Evolutionary conservation across 257 asterid genomes (phyloP).

Genomic region (Henckelia pumila): DNA sequence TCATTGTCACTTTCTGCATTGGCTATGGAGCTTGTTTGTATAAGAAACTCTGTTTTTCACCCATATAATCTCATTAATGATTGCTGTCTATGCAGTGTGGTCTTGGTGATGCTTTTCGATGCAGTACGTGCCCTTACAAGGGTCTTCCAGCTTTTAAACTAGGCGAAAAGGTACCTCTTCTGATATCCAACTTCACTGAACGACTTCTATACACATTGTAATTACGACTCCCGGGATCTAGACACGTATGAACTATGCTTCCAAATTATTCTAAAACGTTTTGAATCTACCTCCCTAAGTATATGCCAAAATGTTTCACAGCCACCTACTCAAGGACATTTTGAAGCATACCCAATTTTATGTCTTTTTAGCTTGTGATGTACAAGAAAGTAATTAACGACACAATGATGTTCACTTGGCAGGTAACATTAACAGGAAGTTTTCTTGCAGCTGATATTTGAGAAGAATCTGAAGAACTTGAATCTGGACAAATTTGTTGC

Average conservation of each 20-base stretch:
- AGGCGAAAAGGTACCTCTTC: constrained; percentile 72
- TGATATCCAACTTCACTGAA: neutral
- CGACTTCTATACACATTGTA: neutral
- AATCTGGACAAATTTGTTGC: neutral
- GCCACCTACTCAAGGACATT: no score
- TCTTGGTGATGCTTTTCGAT: constrained; percentile 95
- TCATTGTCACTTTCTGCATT: neutral
- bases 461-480: constrained; percentile 17
- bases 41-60: neutral
- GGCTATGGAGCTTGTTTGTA: neutral
- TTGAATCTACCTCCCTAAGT: neutral
- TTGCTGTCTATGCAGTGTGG: constrained; percentile 69
- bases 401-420: constrained; percentile 25
- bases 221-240: neutral
- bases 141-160: constrained; percentile 85
- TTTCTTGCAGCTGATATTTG: constrained; percentile 78
- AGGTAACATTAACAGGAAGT: constrained; percentile 65
- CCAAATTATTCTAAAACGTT: neutral
- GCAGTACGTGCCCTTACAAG: constrained; percentile 91
- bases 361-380: constrained; percentile 7
- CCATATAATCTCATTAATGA: neutral
- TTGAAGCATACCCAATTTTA: no score
- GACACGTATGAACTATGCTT: neutral
- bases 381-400: neutral
- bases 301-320: neutral